phyloP scores from a whole-genome alignment of 2,329 filamentous ascomycete species.

The Coleophoma eucalyptorum region DNA sequence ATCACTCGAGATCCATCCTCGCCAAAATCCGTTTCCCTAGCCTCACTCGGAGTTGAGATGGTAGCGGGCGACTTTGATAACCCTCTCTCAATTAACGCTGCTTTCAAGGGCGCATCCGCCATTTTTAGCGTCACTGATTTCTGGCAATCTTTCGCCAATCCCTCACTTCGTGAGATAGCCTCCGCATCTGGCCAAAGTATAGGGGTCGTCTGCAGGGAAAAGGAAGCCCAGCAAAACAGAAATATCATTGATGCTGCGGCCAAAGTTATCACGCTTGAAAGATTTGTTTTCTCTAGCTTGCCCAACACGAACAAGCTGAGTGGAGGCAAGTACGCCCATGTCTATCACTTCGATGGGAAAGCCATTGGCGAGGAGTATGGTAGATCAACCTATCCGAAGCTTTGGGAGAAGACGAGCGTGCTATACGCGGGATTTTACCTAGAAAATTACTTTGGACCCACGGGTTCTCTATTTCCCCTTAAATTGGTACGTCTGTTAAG shows the following conservation, averaged over 20 bases:
- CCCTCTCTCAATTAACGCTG: slow-evolving; percentile 19
- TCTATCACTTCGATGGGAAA: slow-evolving; percentile 38
- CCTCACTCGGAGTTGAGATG: slow-evolving; percentile 36
- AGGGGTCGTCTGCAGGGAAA: slow-evolving; percentile 7
- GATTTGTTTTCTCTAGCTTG: slow-evolving; percentile 36
- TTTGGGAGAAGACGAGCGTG: slow-evolving; percentile 26
- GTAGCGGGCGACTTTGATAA: slow-evolving; percentile 29
- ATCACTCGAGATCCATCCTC: slow-evolving; percentile 41
- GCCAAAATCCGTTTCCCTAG: slow-evolving; percentile 32
- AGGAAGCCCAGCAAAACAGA: slow-evolving; percentile 30
- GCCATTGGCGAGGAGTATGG: slow-evolving; percentile 28
- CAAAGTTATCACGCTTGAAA: slow-evolving; percentile 26
- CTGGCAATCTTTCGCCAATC: slow-evolving; percentile 10
- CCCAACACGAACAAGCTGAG: slow-evolving; percentile 30
- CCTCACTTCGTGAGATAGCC: background rate
- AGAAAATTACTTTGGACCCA: slow-evolving; percentile 5
- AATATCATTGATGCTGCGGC: slow-evolving; percentile 31
- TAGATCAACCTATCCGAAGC: slow-evolving; percentile 14
- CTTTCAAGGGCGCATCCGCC: slow-evolving; percentile 4
- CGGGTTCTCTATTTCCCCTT: slow-evolving; percentile 1
- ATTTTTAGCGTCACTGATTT: slow-evolving; percentile 7
- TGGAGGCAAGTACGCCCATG: slow-evolving; percentile 35
- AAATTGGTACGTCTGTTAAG: slow-evolving; percentile 4
- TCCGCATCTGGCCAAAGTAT: background rate
- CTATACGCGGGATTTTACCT: slow-evolving; percentile 26